Conservation (phyloP, 345 rosid species). For the Garcia nutans region DNA sequence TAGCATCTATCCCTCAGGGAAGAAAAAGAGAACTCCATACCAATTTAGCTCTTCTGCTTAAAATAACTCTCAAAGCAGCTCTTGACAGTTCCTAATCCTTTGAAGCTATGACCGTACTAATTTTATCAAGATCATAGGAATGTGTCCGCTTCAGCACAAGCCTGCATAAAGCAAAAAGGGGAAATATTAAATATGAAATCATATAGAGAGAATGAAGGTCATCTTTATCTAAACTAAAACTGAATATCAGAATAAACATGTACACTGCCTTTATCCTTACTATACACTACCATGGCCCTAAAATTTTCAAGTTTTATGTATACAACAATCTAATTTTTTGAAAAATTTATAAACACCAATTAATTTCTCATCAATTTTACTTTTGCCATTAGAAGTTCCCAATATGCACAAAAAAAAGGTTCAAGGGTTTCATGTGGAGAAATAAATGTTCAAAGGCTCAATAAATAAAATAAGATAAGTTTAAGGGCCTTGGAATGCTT, state of each 20-base stretch:
- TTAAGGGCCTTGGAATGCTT: too few species aligned
- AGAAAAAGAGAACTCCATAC: slow-evolving; percentile 30
- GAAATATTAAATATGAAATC: slow-evolving; percentile 32
- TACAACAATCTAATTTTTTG: too few species aligned
- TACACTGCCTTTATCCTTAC: background rate
- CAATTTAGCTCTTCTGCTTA: slow-evolving; percentile 59
- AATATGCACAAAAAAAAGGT: too few species aligned
- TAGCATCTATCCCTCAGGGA: background rate
- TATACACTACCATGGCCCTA: background rate
- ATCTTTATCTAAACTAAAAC: background rate
- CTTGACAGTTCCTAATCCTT: slow-evolving; percentile 43
- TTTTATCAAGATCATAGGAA: slow-evolving; percentile 58
- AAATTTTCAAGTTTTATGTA: too few species aligned
- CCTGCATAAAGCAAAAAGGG: slow-evolving; percentile 55
- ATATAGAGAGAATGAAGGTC: slow-evolving; percentile 2
- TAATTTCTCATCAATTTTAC: too few species aligned
- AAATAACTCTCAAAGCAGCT: slow-evolving; percentile 50
- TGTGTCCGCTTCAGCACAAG: slow-evolving; percentile 82
- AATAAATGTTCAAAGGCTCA: too few species aligned
- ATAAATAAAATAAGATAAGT: too few species aligned
- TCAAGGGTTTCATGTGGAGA: too few species aligned
- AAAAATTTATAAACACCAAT: too few species aligned
- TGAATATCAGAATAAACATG: slow-evolving; percentile 6
- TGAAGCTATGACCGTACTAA: slow-evolving; percentile 37
- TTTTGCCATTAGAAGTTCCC: too few species aligned